Conservation (phyloP, 2,329 filamentous ascomycete species). For the Fusarium nodosum region DNA sequence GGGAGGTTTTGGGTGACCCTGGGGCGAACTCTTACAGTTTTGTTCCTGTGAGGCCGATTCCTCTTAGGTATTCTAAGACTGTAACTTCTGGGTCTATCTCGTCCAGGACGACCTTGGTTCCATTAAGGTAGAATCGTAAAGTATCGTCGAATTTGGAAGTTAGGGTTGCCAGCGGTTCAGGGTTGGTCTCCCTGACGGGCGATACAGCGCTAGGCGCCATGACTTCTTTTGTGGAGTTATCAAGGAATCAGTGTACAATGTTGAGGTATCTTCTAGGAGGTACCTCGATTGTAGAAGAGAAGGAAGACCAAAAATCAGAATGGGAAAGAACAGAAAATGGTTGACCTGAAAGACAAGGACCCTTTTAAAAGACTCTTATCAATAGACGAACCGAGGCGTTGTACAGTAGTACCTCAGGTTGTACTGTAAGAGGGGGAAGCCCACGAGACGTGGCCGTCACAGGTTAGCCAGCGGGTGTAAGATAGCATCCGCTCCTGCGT, state of each 20-base stretch:
- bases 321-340: background rate
- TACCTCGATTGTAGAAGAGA: background rate
- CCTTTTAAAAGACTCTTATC: slow-evolving; percentile 38
- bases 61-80: slow-evolving; percentile 90
- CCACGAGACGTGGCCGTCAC: slow-evolving; percentile 38
- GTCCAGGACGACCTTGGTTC: slow-evolving; percentile 88
- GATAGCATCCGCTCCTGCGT: slow-evolving; percentile 29
- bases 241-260: background rate
- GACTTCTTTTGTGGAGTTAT: slow-evolving; percentile 4
- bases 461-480: slow-evolving; percentile 44
- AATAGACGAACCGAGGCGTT: slow-evolving; percentile 38
- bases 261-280: background rate
- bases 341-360: slow-evolving; percentile 14
- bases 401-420: slow-evolving; percentile 11
- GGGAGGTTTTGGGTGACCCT: background rate
- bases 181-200: slow-evolving; percentile 58
- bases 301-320: slow-evolving; percentile 3
- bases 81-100: slow-evolving; percentile 92
- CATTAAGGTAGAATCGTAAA: slow-evolving; percentile 93
- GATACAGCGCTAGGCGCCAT: slow-evolving; percentile 72
- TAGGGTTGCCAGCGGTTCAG: slow-evolving; percentile 60
- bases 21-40: slow-evolving; percentile 72
- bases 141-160: slow-evolving; percentile 88
- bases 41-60: slow-evolving; percentile 93
- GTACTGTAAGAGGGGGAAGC: slow-evolving; percentile 19